phyloP scores from a whole-genome alignment of 2,329 filamentous ascomycete species.

The Nemania serpens region DNA sequence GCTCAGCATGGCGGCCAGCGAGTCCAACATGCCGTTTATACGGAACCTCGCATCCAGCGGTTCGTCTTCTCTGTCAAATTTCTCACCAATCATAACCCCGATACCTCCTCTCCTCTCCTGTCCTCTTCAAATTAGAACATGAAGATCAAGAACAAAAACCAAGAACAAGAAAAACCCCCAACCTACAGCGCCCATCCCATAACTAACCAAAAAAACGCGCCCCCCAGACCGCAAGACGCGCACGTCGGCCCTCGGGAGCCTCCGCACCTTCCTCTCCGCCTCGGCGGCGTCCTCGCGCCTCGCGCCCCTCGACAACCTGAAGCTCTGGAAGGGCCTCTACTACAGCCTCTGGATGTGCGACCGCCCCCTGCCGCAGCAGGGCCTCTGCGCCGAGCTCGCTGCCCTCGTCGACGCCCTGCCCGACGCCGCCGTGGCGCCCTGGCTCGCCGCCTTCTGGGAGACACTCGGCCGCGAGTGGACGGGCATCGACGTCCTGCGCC shows the following conservation, averaged over 20 bases:
- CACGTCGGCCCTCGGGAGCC: slow-evolving; percentile 75
- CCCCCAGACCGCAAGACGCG: slow-evolving; percentile 74
- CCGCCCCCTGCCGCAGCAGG: slow-evolving; percentile 84
- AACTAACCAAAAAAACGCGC: background rate
- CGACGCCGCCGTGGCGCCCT: slow-evolving; percentile 46
- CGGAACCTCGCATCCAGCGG: slow-evolving; percentile 84
- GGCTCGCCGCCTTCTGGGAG: slow-evolving; percentile 71
- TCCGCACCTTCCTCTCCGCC: slow-evolving; percentile 76
- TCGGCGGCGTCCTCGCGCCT: slow-evolving; percentile 59
- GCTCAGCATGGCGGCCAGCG: slow-evolving; percentile 44
- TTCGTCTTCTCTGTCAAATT: slow-evolving; percentile 48
- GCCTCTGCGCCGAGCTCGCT: slow-evolving; percentile 77
- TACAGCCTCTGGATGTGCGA: slow-evolving; percentile 95
- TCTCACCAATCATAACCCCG: background rate
- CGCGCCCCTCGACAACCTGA: slow-evolving; percentile 72
- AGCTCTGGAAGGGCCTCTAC: slow-evolving; percentile 94
- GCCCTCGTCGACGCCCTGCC: slow-evolving; percentile 67
- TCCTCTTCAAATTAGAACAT: too few relatives aligned
- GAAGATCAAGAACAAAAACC: background rate
- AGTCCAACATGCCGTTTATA: slow-evolving; percentile 71
- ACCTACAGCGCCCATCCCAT: background rate
- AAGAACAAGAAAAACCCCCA: background rate
- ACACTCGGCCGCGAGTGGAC: slow-evolving; percentile 73
- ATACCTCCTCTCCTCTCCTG: background rate
- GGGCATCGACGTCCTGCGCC: slow-evolving; percentile 71